Evolutionary conservation across 2,329 filamentous ascomycete species (phyloP).

Genomic region (Hypoxylon sp.): DNA sequence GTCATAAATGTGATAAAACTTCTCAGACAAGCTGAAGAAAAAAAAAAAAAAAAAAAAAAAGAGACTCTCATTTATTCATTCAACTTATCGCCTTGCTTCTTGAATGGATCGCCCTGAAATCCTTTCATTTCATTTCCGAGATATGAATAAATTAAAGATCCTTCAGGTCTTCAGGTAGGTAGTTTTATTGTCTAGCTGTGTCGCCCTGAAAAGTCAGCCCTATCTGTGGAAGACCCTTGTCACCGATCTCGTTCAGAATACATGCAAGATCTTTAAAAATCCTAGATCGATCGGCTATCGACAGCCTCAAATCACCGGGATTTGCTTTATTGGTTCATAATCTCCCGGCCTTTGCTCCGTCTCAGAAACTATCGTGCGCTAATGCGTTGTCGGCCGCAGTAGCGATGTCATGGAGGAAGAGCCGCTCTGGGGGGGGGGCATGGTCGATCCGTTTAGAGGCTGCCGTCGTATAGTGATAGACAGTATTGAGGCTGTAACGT

Average conservation of each 20-base stretch:
- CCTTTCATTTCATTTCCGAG: background rate
- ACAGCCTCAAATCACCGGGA: slow-evolving; percentile 20
- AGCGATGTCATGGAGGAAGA: slow-evolving; percentile 9
- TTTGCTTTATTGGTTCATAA: slow-evolving; percentile 21
- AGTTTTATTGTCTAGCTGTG: too few relatives aligned
- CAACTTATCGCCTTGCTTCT: background rate
- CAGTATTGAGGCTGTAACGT: too few relatives aligned
- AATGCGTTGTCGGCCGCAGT: slow-evolving; percentile 27
- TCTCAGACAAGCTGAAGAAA: too few relatives aligned
- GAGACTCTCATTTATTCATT: background rate
- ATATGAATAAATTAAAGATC: background rate
- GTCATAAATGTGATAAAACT: too few relatives aligned
- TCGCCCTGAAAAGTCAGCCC: slow-evolving; percentile 18
- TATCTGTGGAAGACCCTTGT: slow-evolving; percentile 19
- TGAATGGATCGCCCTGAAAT: background rate
- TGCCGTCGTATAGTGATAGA: too few relatives aligned
- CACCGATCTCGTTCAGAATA: slow-evolving; percentile 3
- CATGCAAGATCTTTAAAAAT: slow-evolving; percentile 24
- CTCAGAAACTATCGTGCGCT: slow-evolving; percentile 13
- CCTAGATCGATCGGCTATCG: slow-evolving; percentile 30
- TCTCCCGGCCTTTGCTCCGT: slow-evolving; percentile 8
- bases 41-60: too few relatives aligned
- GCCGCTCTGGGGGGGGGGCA: slow-evolving; percentile 1
- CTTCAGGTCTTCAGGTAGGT: too few relatives aligned
- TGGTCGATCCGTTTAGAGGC: too few relatives aligned